Percentiles rank a stretch among this genome's conserved stretches.
These are phyloP conservation scores for Recurvomyces mirabilis DNA, from an alignment of 495 filamentous ascomycete species.

Conservation along the genomic window DNA sequence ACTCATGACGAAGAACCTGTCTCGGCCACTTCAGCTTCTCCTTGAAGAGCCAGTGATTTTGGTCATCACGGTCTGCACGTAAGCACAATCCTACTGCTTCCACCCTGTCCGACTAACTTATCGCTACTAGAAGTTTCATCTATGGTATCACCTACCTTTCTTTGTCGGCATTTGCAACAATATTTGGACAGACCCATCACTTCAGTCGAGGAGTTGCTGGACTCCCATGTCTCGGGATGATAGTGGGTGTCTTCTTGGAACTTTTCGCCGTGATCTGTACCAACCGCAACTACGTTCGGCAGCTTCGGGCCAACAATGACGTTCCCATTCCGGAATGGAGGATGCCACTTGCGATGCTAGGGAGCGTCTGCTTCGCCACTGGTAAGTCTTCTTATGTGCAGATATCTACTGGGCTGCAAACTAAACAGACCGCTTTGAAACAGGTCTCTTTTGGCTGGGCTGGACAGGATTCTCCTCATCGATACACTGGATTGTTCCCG, in stretches of 20 bases:
- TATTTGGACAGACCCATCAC: slow-evolving; percentile 43
- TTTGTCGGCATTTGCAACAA: slow-evolving; percentile 38
- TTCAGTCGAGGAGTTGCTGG: slow-evolving; percentile 34
- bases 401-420: background rate
- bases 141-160: slow-evolving; percentile 32
- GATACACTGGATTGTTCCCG: too few relatives aligned
- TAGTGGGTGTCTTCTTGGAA: slow-evolving; percentile 35
- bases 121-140: slow-evolving; percentile 19
- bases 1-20: slow-evolving; percentile 18
- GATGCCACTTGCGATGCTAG: slow-evolving; percentile 25
- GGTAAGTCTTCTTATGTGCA: slow-evolving; percentile 10
- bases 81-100: too few relatives aligned
- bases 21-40: slow-evolving; percentile 21
- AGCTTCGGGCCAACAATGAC: slow-evolving; percentile 19
- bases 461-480: slow-evolving; percentile 33
- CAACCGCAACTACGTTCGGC: slow-evolving; percentile 19
- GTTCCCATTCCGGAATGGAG: slow-evolving; percentile 27
- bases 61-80: slow-evolving; percentile 21
- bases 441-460: slow-evolving; percentile 31
- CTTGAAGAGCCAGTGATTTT: slow-evolving; percentile 25
- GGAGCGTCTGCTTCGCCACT: slow-evolving; percentile 20
- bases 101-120: too few relatives aligned
- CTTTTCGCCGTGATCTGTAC: slow-evolving; percentile 14
- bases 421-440: background rate
- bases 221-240: slow-evolving; percentile 41